Base-by-base conservation (phyloP, 345 rosid species). In the Camelina laxa region DNA sequence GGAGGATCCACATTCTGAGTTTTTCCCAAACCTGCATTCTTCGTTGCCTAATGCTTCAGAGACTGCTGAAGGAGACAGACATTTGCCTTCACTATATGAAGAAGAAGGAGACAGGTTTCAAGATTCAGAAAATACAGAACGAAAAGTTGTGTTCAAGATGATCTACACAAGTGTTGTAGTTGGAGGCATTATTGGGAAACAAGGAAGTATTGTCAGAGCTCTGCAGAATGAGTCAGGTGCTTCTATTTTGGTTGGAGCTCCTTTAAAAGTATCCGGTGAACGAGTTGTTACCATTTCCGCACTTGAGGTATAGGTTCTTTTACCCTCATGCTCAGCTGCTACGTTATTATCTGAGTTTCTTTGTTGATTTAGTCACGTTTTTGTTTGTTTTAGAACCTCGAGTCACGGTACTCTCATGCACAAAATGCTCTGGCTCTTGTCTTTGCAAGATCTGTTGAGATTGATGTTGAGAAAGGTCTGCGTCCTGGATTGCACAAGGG, bases 151-250 rank as follows among this genome's bases (percentile, higher is more conserved):
- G 45, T 87, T 82, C 42, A 85, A 84, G 62, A 33, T 89, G 33
- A 80, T 89, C 35, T 85, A 83, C 74, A 75, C 92, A n/a, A 57
- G 70, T 77, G 45, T 30, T 38, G 82, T 76, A 57, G 87, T 88
- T 24, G 89, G 91, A n/a, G 84, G 85, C 50, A 84, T 87, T n/a
- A 89, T 89, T 75, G 96, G 96, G 67, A 82, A 75, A 78, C 80
- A 42, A 77, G 92, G 96, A 53, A 73, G 77, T 54, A 67, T 74
- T 45, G 82, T 89, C 48, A 84, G 85, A 83, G 81, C 83, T 77
- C 66, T 89, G 62, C 78, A 87, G 79, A 84, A 85, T 66, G 80
- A 77, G 74, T 73, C 92, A 0, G 88, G 96, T 75, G 96, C 92
- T 80, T 81, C 85, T 51, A 85, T 89, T 31, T 39, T 16, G 15